Conservation (phyloP, 164 flowering plant genomes). For the Macadamia integrifolia region DNA sequence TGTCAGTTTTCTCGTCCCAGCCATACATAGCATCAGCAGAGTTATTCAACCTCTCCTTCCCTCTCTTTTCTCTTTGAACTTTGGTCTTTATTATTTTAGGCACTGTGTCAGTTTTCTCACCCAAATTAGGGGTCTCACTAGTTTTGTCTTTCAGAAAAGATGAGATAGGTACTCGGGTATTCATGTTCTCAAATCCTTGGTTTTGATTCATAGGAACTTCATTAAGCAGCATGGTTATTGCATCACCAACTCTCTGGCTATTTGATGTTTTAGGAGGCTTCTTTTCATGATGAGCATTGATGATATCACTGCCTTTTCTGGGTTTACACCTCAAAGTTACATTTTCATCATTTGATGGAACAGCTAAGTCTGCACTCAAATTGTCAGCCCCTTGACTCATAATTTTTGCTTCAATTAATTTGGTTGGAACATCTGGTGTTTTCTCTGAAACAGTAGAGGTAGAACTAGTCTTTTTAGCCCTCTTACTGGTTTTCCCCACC, state of each 20-base stretch:
- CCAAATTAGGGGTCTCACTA: slow-evolving; percentile 3
- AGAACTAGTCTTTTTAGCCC: slow-evolving; percentile 13
- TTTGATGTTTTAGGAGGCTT: slow-evolving; percentile 1
- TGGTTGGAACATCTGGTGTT: slow-evolving; percentile 2
- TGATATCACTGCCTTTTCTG: slow-evolving; percentile 5
- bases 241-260: background rate
- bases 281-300: background rate
- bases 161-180: background rate
- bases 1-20: background rate
- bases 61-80: slow-evolving; percentile 7
- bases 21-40: slow-evolving; percentile 9
- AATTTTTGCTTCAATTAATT: slow-evolving; percentile 10
- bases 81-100: background rate
- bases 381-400: slow-evolving; percentile 9
- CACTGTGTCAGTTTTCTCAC: background rate
- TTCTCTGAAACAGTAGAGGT: background rate
- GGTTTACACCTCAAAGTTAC: background rate
- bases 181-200: slow-evolving; percentile 4
- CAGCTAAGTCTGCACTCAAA: slow-evolving; percentile 9
- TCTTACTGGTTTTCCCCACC: slow-evolving; percentile 10
- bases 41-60: slow-evolving; percentile 23
- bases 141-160: slow-evolving; percentile 1
- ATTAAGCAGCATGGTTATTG: background rate
- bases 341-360: slow-evolving; percentile 9
- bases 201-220: slow-evolving; percentile 12